A percentile compares a stretch with the other conserved stretches of the same genome.
phyloP scores from a whole-genome alignment of 768 basidiomycete species.

The Boletus insuetus region DNA sequence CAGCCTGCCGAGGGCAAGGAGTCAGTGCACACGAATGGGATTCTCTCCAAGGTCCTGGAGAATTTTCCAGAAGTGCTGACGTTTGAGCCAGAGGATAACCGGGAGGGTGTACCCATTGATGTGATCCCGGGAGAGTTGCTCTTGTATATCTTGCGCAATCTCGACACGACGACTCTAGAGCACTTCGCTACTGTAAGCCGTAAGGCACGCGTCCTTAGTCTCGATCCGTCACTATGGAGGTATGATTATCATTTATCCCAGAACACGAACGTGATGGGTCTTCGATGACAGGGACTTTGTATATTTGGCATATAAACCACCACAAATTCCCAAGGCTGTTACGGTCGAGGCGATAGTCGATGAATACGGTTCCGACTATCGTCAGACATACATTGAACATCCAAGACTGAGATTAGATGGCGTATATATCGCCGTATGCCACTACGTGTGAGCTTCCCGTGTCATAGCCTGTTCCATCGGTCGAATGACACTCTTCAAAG shows the following conservation, averaged over 20 bases:
- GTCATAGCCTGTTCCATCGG: neutral
- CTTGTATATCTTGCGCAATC: constrained; percentile 57
- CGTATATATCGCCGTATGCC: constrained; percentile 89
- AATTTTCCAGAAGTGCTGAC: constrained; percentile 46
- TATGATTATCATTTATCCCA: constrained; percentile 28
- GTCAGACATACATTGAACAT: constrained; percentile 78
- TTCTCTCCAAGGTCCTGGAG: constrained; percentile 47
- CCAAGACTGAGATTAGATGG: constrained; percentile 85
- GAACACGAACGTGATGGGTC: constrained; percentile 2
- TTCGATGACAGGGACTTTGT: constrained; percentile 55
- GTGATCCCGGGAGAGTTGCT: constrained; percentile 76
- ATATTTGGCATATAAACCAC: constrained; percentile 62
- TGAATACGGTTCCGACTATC: constrained; percentile 60
- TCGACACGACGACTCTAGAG: constrained; percentile 70
- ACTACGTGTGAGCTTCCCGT: constrained; percentile 66
- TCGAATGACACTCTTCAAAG: constrained; percentile 6
- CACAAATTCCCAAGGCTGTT: constrained; percentile 62
- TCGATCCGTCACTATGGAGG: constrained; percentile 79
- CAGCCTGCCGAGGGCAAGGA: constrained; percentile 44
- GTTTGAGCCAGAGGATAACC: constrained; percentile 73
- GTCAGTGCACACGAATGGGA: constrained; percentile 30
- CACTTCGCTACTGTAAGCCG: constrained; percentile 72
- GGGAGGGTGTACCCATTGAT: constrained; percentile 50
- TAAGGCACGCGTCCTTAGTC: constrained; percentile 68
- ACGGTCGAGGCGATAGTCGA: constrained; percentile 48